Percentiles rank a stretch among this genome's conserved stretches.
phyloP scores from a whole-genome alignment of 805 yeast species.

The Sungouiella thailandica region DNA sequence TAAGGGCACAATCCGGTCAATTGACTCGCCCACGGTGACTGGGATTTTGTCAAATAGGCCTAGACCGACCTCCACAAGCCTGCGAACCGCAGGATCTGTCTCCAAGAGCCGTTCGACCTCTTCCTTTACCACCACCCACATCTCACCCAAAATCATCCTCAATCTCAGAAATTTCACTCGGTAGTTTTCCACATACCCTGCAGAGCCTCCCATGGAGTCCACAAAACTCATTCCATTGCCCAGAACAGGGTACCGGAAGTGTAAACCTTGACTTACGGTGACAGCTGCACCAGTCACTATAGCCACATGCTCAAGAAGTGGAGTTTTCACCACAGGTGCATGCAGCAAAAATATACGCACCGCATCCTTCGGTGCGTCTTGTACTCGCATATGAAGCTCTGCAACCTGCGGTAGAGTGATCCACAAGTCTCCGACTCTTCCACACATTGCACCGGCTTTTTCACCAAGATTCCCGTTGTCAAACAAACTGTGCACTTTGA shows the following conservation, averaged over 20 bases:
- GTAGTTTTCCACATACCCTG: constrained; percentile 49
- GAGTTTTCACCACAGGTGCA: constrained; percentile 67
- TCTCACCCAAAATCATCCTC: constrained; percentile 54
- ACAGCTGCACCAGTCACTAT: constrained; percentile 65
- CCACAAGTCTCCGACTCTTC: constrained; percentile 62
- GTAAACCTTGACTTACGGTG: constrained; percentile 68
- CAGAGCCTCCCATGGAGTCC: constrained; percentile 40
- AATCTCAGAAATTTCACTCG: constrained; percentile 58
- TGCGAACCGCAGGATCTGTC: constrained; percentile 30
- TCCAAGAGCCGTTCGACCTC: constrained; percentile 42
- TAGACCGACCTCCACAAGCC: constrained; percentile 50
- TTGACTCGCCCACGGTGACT: constrained; percentile 33
- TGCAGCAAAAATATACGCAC: constrained; percentile 62
- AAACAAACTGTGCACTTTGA: constrained; percentile 62
- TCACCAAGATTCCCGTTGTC: constrained; percentile 32
- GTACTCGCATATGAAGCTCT: constrained; percentile 44
- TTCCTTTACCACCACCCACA: constrained; percentile 58
- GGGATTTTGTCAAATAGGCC: constrained; percentile 62
- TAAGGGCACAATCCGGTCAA: constrained; percentile 40
- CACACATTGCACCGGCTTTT: constrained; percentile 8
- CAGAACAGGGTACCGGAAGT: constrained; percentile 64
- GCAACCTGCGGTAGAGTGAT: constrained; percentile 68
- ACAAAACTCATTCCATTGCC: constrained; percentile 64
- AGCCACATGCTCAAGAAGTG: constrained; percentile 62
- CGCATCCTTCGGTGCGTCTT: constrained; percentile 16